These are phyloP conservation scores for Solanum ossicruentum DNA, from an alignment of 257 asterid species.

Conservation along the genomic window DNA sequence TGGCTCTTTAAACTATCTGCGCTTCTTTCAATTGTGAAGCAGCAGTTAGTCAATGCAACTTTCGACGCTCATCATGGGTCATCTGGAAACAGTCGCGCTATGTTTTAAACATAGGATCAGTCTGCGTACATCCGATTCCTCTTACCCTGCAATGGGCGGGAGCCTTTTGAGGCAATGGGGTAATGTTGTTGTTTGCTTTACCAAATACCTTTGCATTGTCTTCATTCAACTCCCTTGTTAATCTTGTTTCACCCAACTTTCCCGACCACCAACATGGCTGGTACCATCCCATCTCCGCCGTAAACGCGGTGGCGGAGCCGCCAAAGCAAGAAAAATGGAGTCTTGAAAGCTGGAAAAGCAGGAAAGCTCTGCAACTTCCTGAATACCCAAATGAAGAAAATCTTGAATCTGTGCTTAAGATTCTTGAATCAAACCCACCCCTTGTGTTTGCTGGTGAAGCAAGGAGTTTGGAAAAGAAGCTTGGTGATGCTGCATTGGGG, in stretches of 20 bases:
- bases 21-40: no score
- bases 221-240: slow-evolving; percentile 20
- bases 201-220: slow-evolving; percentile 36
- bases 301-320: slow-evolving; percentile 53
- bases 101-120: no score
- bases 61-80: no score
- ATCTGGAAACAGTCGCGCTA: no score
- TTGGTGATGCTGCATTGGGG: slow-evolving; percentile 71
- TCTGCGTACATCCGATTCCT: no score
- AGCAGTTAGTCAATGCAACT: no score
- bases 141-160: no score
- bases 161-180: no score
- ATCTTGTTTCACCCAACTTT: slow-evolving; percentile 10
- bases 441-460: slow-evolving; percentile 86
- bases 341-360: slow-evolving; percentile 48
- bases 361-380: slow-evolving; percentile 68
- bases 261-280: slow-evolving; percentile 9
- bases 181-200: no score
- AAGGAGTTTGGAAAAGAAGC: slow-evolving; percentile 59
- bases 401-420: slow-evolving; percentile 37
- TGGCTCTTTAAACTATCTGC: no score
- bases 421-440: slow-evolving; percentile 56
- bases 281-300: slow-evolving; percentile 45
- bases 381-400: slow-evolving; percentile 57
- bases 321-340: slow-evolving; percentile 24